Percentiles rank a stretch among this genome's conserved stretches.
phyloP scores from a whole-genome alignment of 2,329 filamentous ascomycete species.

The Botrytis porri region DNA sequence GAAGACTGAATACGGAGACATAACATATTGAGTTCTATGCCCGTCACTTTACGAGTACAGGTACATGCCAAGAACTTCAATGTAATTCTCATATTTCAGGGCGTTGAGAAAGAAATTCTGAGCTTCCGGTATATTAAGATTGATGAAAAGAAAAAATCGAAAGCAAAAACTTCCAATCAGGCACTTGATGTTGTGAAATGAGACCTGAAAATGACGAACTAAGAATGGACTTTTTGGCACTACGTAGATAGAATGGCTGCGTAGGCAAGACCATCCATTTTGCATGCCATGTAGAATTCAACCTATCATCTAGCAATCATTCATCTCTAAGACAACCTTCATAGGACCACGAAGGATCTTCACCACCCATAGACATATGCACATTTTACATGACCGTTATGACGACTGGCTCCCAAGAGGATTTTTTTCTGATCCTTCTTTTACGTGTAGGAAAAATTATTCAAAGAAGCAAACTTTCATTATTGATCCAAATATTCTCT shows the following conservation, averaged over 20 bases:
- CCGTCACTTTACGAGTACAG: not conserved
- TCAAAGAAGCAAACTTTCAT: not conserved
- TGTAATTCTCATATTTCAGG: not conserved
- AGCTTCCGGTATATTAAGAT: not conserved
- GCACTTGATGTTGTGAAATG: not conserved
- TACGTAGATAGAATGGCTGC: fast-evolving
- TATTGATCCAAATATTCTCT: not conserved
- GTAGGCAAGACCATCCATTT: no score
- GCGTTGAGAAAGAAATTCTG: fast-evolving
- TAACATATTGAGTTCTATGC: not conserved
- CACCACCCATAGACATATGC: no score
- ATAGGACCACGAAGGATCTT: no score
- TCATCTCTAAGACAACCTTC: no score
- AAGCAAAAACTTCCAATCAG: not conserved
- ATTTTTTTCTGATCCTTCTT: no score
- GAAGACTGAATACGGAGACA: not conserved
- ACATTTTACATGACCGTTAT: no score
- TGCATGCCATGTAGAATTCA: no score
- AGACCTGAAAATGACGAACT: not conserved
- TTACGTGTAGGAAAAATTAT: no score
- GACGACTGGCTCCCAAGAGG: no score
- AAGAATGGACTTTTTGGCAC: not conserved
- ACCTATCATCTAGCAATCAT: no score
- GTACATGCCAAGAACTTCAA: fast-evolving
- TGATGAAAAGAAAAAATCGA: fast-evolving